Evolutionary conservation across 2,329 filamentous ascomycete species (phyloP), one percentile per base, ranked within the genome.

Genomic region (Cercospora sp.): DNA sequence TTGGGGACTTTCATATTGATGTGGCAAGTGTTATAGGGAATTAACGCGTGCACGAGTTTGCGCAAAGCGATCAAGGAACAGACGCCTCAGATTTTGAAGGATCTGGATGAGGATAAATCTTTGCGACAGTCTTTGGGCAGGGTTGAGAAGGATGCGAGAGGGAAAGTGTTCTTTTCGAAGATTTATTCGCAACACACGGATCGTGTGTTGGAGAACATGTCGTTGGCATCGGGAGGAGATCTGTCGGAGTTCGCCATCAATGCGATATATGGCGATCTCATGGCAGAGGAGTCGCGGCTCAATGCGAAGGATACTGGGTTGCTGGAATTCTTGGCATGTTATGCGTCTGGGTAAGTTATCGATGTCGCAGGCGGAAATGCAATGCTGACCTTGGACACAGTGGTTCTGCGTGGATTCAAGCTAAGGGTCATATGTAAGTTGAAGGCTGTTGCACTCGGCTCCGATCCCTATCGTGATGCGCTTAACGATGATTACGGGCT

Each of bases 121-220:
- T 48, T 71, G 12, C 64, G 70, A 13, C 64, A 65, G 33, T 40
- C 65, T 3, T 57, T 72, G 10, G 40, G 62, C 9, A 26, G 70
- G n/a, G 16, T 42, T 8, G 69, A 71, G 48, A 72, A 72, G 60
- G 69, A 72, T 57, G 45, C 64, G 5, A 42, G 70, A 9, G 70
- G 70, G 20, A 68, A 65, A 23, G 70, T 55, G 0, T 69, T 72
- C 67, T 72, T 72, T 53, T 62, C 62, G 12, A 69, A 64, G 33
- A 71, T 72, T 31, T 72, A 72, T 48, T 63, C 67, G 7, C 70
- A 69, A 28, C 70, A 72, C 42, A 72, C 70, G 10, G 69, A 72
- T 51, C 69, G 67, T 16, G 70, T 72, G 23, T 60, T 72, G 18
- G 60, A 72, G 18, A 71, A 71, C 23, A 68, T 72, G 66, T 68